Evolutionary conservation across 192 early-diverging fungal species (phyloP), one percentile per base, ranked within the genome.

Genomic region (Mortierella antarctica): DNA sequence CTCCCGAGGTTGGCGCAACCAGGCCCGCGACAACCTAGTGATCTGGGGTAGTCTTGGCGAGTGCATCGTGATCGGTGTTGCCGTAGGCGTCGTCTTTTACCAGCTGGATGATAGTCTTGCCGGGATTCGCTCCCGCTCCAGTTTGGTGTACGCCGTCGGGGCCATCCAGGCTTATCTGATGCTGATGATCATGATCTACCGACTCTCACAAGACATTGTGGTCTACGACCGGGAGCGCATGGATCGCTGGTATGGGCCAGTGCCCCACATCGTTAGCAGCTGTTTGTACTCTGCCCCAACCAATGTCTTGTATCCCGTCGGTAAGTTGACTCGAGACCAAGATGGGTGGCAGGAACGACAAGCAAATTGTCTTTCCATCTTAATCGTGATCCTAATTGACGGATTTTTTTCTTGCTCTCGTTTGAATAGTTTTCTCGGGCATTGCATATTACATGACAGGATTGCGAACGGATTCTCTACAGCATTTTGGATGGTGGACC

Each of bases 201-300:
- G 70, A 18, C 47, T 80, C 1, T 80, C 77, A 7, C 70, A 71
- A 40, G 77, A 72, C n/a, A 80, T 80, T 54, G 65, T 67, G 2
- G 50, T 80, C 45, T 80, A 80, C 40, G 77, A 80, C 57, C 77
- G 77, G 6, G 77, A 80, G 70, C 62, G 77, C 2, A 80, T 80
- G 64, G 77, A 80, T 39, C 50, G 77, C 15, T 80, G 77, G 77
- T 80, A 80, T 57, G 65, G 70, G 51, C 77, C 77, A 40, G 12
- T 80, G 21, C 77, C 77, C 14, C 77, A 80, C 58, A 52, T 80
- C 2, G 39, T 80, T 47, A 80, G 77, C 14, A 72, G 63, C 12
- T 50, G 61, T 5, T 23, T 80, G 9, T 80, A 63, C 48, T 57
- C 77, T 6, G 59, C 70, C 12, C 52, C 57, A n/a, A 59, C 77